These are phyloP conservation scores for Fusarium sp. DNA, from an alignment of 2,329 filamentous ascomycete species.

Conservation along the genomic window DNA sequence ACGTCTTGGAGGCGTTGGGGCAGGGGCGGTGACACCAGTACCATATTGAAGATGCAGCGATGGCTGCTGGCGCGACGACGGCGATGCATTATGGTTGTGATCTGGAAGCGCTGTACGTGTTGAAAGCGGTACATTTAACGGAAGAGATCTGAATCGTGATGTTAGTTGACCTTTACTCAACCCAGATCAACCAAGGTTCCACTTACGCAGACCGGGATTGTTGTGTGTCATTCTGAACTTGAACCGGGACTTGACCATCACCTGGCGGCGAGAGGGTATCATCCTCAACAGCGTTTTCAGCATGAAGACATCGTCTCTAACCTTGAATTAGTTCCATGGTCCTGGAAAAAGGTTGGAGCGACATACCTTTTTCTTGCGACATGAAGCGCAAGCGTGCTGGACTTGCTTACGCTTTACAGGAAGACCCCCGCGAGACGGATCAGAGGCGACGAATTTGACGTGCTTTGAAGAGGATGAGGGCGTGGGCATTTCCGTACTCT, in stretches of 20 bases:
- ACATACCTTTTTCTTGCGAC: conserved; percentile 65
- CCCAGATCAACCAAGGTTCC: conserved; percentile 6
- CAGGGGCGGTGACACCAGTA: conserved; percentile 20
- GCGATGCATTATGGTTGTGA: conserved; percentile 19
- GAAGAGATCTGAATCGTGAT: conserved; percentile 22
- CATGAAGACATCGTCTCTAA: conserved; percentile 60
- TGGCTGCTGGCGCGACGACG: background rate
- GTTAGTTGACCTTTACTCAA: background rate
- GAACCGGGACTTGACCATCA: background rate
- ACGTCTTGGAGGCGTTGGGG: conserved; percentile 11
- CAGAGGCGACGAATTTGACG: conserved; percentile 69
- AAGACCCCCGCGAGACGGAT: conserved; percentile 61
- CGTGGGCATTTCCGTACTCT: conserved; percentile 29
- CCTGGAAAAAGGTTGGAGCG: background rate
- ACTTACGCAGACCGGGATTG: conserved; percentile 50
- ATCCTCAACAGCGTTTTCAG: conserved; percentile 51
- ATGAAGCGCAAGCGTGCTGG: conserved; percentile 66
- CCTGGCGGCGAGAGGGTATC: conserved; percentile 7
- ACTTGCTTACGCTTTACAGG: conserved; percentile 71
- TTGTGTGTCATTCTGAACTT: conserved; percentile 38
- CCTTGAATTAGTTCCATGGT: conserved; percentile 1
- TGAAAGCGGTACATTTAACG: conserved; percentile 9
- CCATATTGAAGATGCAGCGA: conserved; percentile 24
- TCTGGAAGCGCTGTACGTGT: conserved; percentile 15
- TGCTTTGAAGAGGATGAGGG: conserved; percentile 41